Base-by-base conservation (phyloP, 768 basidiomycete genomes). In the Podaxis rugospora region DNA sequence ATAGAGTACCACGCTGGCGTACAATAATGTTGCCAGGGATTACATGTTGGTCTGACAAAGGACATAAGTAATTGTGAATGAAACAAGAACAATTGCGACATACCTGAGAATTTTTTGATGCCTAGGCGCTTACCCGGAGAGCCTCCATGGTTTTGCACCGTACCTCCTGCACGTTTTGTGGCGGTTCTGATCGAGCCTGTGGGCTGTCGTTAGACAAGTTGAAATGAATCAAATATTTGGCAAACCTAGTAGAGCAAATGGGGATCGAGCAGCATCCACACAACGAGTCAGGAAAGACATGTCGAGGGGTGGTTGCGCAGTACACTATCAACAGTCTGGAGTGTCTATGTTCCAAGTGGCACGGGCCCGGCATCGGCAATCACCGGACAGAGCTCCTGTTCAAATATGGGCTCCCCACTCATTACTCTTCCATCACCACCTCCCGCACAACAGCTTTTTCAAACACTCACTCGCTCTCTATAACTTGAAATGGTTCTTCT, bases 11-110 rank as follows among this genome's bases (percentile, higher is more conserved):
- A 64, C 97, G 83, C 73, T 99, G 97, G 49, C 97, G 84, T 35
- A 98, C 87, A 70, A 99, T 91, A 67, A 99, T 98, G 77, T 96
- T 93, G 46, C 97, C 97, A 7, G 97, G 93, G 25, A 92, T 83
- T 25, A 98, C 95, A 74, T 82, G 84, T 74, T 98, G 89, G 70
- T 97, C 96, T 98, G 53, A 61, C 35, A 16, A 4, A 25, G 64
- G 64, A 62, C 66, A 63, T 61, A 35, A 62, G 51, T 0, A 10
- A 39, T 18, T 28, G 40, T 37, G 51, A 52, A 44, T 23, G 40
- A 55, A 16, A 16, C 36, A 23, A 66, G 42, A 53, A 55, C 51
- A 32, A 54, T 18, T 40, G 35, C 18, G 18, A 69, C 82, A 61
- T 64, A 92, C 96, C 95, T 64, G 93, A 95, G 74, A 94, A 98